Conservation (phyloP, 345 rosid genomes). For the Cardamine chenopodiifolia region DNA sequence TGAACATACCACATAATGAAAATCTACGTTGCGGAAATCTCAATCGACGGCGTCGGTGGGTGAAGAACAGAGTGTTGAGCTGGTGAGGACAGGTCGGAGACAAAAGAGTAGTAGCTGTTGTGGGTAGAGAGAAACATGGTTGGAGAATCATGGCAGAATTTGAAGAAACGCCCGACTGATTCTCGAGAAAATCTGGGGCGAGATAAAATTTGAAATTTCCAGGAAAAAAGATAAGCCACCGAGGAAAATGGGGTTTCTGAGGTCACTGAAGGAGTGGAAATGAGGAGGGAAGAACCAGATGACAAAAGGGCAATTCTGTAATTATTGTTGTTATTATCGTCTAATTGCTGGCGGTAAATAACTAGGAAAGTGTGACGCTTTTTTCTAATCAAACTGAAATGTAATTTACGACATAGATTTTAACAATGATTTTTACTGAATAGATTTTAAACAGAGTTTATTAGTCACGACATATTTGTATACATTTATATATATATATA, state of each 20-base stretch:
- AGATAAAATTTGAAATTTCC: conserved; percentile 13
- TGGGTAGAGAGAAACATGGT: conserved; percentile 52
- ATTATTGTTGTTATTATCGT: not conserved
- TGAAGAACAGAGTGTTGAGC: conserved; percentile 77
- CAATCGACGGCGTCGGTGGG: conserved; percentile 48
- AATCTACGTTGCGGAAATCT: conserved; percentile 22
- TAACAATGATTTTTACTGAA: not conserved
- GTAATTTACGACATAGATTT: not conserved
- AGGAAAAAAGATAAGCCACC: conserved; percentile 36
- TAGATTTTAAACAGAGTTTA: not conserved
- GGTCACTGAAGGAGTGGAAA: not conserved
- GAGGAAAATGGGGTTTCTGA: conserved; percentile 21
- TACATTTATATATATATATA: not conserved
- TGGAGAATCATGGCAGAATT: conserved; percentile 47
- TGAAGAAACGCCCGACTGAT: conserved; percentile 7
- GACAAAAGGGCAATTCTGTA: conserved; percentile 27
- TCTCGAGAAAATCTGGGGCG: conserved; percentile 32
- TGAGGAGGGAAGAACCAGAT: conserved; percentile 17
- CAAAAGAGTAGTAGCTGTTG: conserved; percentile 45
- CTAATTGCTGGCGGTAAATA: not conserved
- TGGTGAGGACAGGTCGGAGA: conserved; percentile 58
- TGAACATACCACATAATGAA: conserved; percentile 1
- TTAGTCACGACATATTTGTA: not conserved
- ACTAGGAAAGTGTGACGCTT: not conserved
- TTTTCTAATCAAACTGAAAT: not conserved